phyloP scores from a whole-genome alignment of 805 yeast genomes.

The Spathaspora passalidarum region DNA sequence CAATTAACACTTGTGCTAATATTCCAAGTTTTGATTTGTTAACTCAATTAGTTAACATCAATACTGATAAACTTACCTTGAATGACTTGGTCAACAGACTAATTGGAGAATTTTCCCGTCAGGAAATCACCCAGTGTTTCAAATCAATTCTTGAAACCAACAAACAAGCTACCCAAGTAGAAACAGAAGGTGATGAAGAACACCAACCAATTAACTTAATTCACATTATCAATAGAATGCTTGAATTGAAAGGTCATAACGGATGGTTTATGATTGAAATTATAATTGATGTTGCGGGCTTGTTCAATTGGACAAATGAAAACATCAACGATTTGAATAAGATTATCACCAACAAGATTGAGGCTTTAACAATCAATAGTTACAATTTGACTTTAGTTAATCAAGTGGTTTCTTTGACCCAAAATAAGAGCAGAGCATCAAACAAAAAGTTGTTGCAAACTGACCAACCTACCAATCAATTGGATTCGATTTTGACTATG shows the following conservation, averaged over 20 bases:
- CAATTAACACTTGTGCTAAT: constrained; percentile 74
- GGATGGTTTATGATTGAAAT: constrained; percentile 64
- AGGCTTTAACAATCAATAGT: constrained; percentile 39
- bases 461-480: constrained; percentile 16
- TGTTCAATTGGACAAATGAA: constrained; percentile 60
- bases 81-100: constrained; percentile 66
- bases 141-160: constrained; percentile 31
- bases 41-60: constrained; percentile 49
- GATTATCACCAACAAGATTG: constrained; percentile 47
- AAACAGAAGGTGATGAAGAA: constrained; percentile 1
- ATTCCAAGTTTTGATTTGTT: constrained; percentile 63
- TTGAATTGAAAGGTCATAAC: constrained; percentile 45
- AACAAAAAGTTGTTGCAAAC: constrained; percentile 18
- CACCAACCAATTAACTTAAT: constrained; percentile 28
- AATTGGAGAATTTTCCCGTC: constrained; percentile 59
- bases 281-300: constrained; percentile 70
- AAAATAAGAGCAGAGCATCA: constrained; percentile 20
- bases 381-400: constrained; percentile 45
- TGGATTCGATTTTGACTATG: constrained; percentile 32
- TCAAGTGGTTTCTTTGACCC: constrained; percentile 28
- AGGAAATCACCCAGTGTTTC: constrained; percentile 52
- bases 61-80: constrained; percentile 56
- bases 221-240: constrained; percentile 28
- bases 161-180: constrained; percentile 8
- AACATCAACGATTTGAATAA: constrained; percentile 44